phyloP scores from a whole-genome alignment of 208 protist genomes.

The Wallacemonas rigidus region DNA sequence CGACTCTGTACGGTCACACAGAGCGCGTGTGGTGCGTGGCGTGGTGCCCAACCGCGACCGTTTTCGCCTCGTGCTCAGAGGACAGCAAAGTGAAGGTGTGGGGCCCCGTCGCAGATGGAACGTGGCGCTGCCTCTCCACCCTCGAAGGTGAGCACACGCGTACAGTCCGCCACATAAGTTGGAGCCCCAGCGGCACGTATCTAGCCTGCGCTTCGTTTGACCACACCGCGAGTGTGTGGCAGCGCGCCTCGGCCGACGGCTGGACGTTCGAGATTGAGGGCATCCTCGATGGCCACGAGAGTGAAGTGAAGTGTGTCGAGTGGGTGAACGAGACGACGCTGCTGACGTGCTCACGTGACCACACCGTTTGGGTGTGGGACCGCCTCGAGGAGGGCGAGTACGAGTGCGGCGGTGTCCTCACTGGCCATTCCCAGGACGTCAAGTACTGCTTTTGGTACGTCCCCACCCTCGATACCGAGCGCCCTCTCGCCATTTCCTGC shows the following conservation, averaged over 20 bases:
- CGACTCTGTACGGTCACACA: slow-evolving; percentile 54
- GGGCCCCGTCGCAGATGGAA: slow-evolving; percentile 25
- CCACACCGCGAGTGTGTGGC: slow-evolving; percentile 78
- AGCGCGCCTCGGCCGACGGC: slow-evolving; percentile 28
- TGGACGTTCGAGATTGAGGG: slow-evolving; percentile 76
- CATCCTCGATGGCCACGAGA: slow-evolving; percentile 90
- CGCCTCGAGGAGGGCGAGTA: slow-evolving; percentile 83
- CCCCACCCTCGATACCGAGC: slow-evolving; percentile 34
- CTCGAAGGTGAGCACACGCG: slow-evolving; percentile 76
- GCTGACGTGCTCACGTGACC: slow-evolving; percentile 88
- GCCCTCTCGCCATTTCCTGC: slow-evolving; percentile 38
- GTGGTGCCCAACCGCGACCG: slow-evolving; percentile 67
- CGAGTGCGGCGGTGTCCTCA: slow-evolving; percentile 87
- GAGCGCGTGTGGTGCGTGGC: slow-evolving; percentile 87
- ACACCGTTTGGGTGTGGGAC: slow-evolving; percentile 93
- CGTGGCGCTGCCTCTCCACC: slow-evolving; percentile 57
- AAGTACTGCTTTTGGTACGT: slow-evolving; percentile 87
- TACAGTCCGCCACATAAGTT: slow-evolving; percentile 82
- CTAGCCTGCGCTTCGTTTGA: slow-evolving; percentile 87
- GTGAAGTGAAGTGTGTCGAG: slow-evolving; percentile 90
- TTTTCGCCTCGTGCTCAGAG: slow-evolving; percentile 76
- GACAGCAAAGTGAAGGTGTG: slow-evolving; percentile 78
- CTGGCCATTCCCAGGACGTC: slow-evolving; percentile 91
- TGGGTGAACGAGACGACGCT: slow-evolving; percentile 82
- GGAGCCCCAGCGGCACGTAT: slow-evolving; percentile 80